These are phyloP conservation scores for Eragrostis nindensis DNA, from an alignment of 176 grass and related monocot species.

Conservation along the genomic window DNA sequence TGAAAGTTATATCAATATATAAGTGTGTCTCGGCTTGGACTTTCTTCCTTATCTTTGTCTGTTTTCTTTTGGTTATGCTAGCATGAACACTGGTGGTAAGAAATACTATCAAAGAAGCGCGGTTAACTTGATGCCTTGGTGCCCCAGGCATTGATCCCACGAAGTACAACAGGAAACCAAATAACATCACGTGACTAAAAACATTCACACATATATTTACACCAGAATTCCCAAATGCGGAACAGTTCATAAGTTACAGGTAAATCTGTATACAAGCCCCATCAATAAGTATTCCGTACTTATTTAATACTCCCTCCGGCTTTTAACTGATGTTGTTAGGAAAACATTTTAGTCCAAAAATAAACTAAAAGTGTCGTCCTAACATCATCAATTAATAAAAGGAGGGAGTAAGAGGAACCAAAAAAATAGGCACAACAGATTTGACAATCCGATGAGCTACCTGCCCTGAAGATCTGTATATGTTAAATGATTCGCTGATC, in stretches of 20 bases:
- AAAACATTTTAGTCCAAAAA: no score
- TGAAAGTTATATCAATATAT: background rate
- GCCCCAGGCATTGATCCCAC: background rate
- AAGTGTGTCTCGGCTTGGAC: background rate
- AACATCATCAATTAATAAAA: no score
- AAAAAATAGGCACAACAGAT: background rate
- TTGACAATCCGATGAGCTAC: slow-evolving; percentile 12
- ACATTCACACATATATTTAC: background rate
- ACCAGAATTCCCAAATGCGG: background rate
- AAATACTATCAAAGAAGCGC: background rate
- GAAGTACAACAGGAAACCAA: background rate
- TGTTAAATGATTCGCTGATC: slow-evolving; percentile 39
- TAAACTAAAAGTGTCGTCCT: no score
- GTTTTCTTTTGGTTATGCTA: background rate
- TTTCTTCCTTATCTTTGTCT: background rate
- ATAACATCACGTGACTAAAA: background rate
- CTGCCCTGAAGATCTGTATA: slow-evolving; percentile 46
- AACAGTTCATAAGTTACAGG: background rate
- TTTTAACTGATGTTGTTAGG: no score
- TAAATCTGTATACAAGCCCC: background rate
- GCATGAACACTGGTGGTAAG: background rate
- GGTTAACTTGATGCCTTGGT: background rate
- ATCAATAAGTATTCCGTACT: background rate
- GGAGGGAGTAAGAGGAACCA: background rate
- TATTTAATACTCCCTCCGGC: no score